Evolutionary conservation across 768 basidiomycete species (phyloP).

Genomic region (Trichaptum fuscoviolaceum): DNA sequence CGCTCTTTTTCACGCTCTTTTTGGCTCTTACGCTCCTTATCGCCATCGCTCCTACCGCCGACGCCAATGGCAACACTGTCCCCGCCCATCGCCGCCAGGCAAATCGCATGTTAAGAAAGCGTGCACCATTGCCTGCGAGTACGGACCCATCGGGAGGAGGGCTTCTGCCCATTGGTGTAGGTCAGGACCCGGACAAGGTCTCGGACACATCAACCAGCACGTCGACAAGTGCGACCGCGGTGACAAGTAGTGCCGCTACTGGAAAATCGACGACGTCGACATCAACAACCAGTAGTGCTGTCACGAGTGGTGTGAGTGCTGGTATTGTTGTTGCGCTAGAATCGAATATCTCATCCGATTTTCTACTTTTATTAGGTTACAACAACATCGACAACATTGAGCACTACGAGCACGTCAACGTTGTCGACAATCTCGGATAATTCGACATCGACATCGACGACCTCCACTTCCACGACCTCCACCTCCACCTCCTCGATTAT

Average conservation of each 20-base stretch:
- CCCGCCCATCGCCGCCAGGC: conserved; percentile 42
- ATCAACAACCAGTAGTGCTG: conserved; percentile 11
- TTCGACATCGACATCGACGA: conserved; percentile 13
- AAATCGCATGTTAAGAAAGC: conserved; percentile 68
- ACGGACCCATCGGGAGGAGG: conserved; percentile 1
- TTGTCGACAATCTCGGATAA: conserved; percentile 1
- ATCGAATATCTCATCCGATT: background rate
- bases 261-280: conserved; percentile 11
- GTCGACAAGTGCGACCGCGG: conserved; percentile 13
- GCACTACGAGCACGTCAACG: background rate
- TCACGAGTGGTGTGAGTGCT: conserved; percentile 3
- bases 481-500: conserved; percentile 20
- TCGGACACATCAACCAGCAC: conserved; percentile 13
- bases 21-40: conserved; percentile 52
- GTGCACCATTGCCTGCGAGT: conserved; percentile 28
- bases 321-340: background rate
- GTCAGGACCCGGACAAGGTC: conserved; percentile 23
- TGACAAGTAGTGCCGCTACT: conserved; percentile 12
- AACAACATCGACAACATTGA: no score
- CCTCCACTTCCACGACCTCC: conserved; percentile 16
- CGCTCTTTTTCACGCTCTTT: conserved; percentile 58
- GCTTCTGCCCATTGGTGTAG: conserved; percentile 30
- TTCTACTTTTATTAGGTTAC: background rate
- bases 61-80: conserved; percentile 38
- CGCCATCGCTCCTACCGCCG: conserved; percentile 38